Evolutionary conservation across 148 eudicot genomes (phyloP).

Genomic region (Chenopodium suecicum): DNA sequence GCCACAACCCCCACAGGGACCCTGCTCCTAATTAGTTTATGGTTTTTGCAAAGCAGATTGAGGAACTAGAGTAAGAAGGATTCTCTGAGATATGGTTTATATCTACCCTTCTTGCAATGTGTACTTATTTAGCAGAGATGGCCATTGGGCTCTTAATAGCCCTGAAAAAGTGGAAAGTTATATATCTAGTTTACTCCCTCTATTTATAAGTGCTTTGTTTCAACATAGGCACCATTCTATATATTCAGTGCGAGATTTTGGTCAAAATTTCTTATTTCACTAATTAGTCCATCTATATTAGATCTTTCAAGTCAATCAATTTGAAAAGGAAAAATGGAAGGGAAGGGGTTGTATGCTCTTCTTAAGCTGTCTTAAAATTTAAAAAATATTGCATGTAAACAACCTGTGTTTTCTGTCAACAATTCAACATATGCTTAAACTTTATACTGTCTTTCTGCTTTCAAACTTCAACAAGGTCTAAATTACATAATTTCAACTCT

Average conservation of each 20-base stretch:
- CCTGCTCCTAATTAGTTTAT: background rate
- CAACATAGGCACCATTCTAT: background rate
- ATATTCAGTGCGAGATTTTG: background rate
- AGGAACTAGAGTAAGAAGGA: background rate
- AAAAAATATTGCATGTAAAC: background rate
- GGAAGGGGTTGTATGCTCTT: background rate
- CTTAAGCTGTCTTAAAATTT: background rate
- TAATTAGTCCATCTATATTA: background rate
- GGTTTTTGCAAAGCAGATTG: background rate
- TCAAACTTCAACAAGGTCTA: conserved; percentile 24
- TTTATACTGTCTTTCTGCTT: background rate
- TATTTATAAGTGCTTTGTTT: background rate
- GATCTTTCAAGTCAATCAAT: background rate
- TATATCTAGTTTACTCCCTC: background rate
- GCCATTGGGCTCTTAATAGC: background rate
- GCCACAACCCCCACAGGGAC: no score
- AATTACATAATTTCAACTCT: conserved; percentile 31
- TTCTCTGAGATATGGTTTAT: background rate
- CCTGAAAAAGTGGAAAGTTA: background rate
- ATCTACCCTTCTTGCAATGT: conserved; percentile 2
- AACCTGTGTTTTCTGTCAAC: background rate
- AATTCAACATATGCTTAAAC: background rate
- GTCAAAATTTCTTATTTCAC: background rate
- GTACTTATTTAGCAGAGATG: background rate
- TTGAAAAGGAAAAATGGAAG: background rate